A percentile compares a stretch with the other conserved stretches of the same genome.
phyloP scores from a whole-genome alignment of 805 yeast species.

The Schwanniomyces yamadae region DNA sequence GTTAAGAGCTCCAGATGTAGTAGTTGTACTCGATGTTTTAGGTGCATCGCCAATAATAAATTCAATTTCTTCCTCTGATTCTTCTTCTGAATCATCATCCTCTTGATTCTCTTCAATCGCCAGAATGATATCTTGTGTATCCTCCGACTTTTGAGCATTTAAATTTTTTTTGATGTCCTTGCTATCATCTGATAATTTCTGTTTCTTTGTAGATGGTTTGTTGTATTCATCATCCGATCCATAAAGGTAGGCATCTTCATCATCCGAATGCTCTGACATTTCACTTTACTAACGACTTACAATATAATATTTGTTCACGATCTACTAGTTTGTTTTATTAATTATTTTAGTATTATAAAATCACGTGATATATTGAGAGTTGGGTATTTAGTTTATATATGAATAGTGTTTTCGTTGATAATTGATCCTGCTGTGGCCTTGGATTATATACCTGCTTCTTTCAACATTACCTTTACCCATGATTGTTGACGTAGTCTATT shows the following conservation, averaged over 20 bases:
- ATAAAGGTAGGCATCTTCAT: slow-evolving; percentile 68
- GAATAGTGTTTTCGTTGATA: too few relatives aligned
- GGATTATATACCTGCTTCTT: too few relatives aligned
- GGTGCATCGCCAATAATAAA: slow-evolving; percentile 60
- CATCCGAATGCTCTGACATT: slow-evolving; percentile 37
- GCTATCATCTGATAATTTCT: slow-evolving; percentile 14
- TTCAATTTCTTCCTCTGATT: slow-evolving; percentile 71
- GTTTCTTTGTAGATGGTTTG: slow-evolving; percentile 27
- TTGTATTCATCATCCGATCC: slow-evolving; percentile 48
- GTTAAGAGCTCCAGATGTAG: slow-evolving; percentile 25
- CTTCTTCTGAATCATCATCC: slow-evolving; percentile 47
- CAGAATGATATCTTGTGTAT: slow-evolving; percentile 15
- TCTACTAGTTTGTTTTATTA: too few relatives aligned
- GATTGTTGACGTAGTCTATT: slow-evolving; percentile 58
- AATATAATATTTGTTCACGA: too few relatives aligned
- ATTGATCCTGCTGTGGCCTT: too few relatives aligned
- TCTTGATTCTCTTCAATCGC: slow-evolving; percentile 40
- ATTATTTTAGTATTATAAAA: too few relatives aligned
- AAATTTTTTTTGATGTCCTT: slow-evolving; percentile 13
- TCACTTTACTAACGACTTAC: neutral
- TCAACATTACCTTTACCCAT: slow-evolving; percentile 55
- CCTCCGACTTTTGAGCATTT: slow-evolving; percentile 21
- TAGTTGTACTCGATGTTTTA: slow-evolving; percentile 20
- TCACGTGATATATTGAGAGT: too few relatives aligned
- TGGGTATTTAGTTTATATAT: too few relatives aligned